Conservation (phyloP, 169 alveolate species). For the Plasmodium gonderi region DNA sequence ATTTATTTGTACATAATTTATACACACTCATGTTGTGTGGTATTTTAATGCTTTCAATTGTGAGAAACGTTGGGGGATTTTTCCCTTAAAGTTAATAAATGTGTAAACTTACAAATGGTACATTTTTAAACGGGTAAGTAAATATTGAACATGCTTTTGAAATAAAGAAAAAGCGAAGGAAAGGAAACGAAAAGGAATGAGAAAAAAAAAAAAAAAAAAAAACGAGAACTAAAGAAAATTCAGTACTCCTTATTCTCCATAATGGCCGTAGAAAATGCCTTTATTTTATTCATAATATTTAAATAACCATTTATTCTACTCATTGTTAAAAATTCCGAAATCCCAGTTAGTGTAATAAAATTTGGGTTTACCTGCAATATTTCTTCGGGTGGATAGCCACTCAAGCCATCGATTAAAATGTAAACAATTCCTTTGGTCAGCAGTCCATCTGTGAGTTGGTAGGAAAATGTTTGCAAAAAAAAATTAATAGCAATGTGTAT, state of each 20-base stretch:
- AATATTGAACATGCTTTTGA: no score
- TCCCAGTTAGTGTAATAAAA: conserved; percentile 61
- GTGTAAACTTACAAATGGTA: not conserved
- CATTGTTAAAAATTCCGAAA: conserved; percentile 73
- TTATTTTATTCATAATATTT: conserved; percentile 73
- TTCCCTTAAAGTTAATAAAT: not conserved
- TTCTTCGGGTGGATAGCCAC: conserved; percentile 69
- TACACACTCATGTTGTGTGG: not conserved
- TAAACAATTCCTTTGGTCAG: conserved; percentile 74
- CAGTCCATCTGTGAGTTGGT: conserved; percentile 38
- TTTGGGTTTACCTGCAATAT: conserved; percentile 67
- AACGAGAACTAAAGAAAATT: conserved; percentile 32
- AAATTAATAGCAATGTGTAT: conserved; percentile 29
- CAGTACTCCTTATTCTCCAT: conserved; percentile 17
- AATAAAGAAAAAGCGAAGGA: no score
- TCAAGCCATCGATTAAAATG: conserved; percentile 67
- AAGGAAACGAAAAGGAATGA: no score
- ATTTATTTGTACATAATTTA: not conserved
- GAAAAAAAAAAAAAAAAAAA: not conserved
- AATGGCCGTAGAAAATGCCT: conserved; percentile 30
- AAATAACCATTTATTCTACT: conserved; percentile 73
- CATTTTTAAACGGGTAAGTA: no score
- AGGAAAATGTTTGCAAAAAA: not conserved
- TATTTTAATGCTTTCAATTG: not conserved
- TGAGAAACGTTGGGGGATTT: not conserved